phyloP scores from a whole-genome alignment of 2,329 filamentous ascomycete genomes.

The Epichloe gansuensis region DNA sequence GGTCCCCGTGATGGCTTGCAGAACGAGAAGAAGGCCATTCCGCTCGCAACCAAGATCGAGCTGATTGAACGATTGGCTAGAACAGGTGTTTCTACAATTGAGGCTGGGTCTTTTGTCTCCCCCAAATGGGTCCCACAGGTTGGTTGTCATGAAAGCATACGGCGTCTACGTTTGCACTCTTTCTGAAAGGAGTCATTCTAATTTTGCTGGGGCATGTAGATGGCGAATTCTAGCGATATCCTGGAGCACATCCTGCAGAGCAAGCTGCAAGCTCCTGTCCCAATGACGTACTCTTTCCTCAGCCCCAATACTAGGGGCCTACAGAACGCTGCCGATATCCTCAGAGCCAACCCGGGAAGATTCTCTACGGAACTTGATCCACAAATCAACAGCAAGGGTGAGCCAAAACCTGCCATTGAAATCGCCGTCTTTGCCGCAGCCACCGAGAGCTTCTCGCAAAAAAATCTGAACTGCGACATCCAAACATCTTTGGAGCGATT shows the following conservation, averaged over 20 bases:
- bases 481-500: slow-evolving; percentile 60
- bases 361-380: slow-evolving; percentile 39
- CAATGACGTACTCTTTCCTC: slow-evolving; percentile 67
- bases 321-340: slow-evolving; percentile 43
- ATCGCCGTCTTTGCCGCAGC: slow-evolving; percentile 73
- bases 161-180: neutral
- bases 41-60: slow-evolving; percentile 62
- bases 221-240: slow-evolving; percentile 67
- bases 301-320: slow-evolving; percentile 66
- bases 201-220: slow-evolving; percentile 31
- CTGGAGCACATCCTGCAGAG: slow-evolving; percentile 52
- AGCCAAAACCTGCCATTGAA: slow-evolving; percentile 43
- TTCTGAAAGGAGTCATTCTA: neutral
- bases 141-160: slow-evolving; percentile 5
- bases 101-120: slow-evolving; percentile 71
- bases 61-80: slow-evolving; percentile 55
- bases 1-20: slow-evolving; percentile 78
- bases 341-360: slow-evolving; percentile 36
- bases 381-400: slow-evolving; percentile 21
- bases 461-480: slow-evolving; percentile 73
- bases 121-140: slow-evolving; percentile 80
- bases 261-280: slow-evolving; percentile 37
- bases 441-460: slow-evolving; percentile 66
- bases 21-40: slow-evolving; percentile 63
- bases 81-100: slow-evolving; percentile 61